Percentiles rank a stretch among this genome's conserved stretches.
phyloP scores from a whole-genome alignment of 2,329 filamentous ascomycete genomes.

The Colletotrichum paranaense region DNA sequence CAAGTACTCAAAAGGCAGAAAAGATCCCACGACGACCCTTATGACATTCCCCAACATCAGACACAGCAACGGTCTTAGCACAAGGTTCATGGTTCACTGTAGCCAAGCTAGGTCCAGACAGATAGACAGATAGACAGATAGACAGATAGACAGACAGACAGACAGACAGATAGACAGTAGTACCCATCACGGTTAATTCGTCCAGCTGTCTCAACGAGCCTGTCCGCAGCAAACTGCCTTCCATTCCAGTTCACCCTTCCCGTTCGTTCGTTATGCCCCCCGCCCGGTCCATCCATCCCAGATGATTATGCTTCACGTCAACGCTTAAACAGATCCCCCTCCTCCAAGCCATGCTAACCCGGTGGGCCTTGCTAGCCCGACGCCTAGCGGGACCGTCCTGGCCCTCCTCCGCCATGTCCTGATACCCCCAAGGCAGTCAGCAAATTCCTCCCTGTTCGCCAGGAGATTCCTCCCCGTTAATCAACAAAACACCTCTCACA shows the following conservation, averaged over 20 bases:
- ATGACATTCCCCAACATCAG: neutral
- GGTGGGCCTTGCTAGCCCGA: neutral
- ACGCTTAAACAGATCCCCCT: slow-evolving; percentile 9
- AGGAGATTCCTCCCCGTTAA: neutral
- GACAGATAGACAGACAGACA: too few species aligned
- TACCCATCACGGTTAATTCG: too few species aligned
- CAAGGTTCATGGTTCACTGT: neutral
- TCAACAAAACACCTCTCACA: neutral
- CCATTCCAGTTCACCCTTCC: too few species aligned
- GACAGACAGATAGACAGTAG: too few species aligned
- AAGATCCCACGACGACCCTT: neutral
- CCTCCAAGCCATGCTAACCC: slow-evolving; percentile 3
- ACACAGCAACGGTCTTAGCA: neutral
- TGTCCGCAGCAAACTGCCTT: too few species aligned
- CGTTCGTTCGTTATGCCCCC: slow-evolving; percentile 2
- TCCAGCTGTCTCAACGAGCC: too few species aligned
- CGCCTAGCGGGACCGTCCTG: neutral
- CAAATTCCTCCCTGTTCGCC: too few species aligned
- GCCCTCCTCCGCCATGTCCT: neutral
- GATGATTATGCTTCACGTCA: slow-evolving; percentile 19
- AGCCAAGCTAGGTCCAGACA: too few species aligned
- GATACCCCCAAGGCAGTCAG: too few species aligned
- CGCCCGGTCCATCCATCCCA: slow-evolving; percentile 23
- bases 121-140: too few species aligned
- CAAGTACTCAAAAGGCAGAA: neutral